phyloP scores from a whole-genome alignment of 1,284 basidiomycete species.

The Cystobasidium pallidum region DNA sequence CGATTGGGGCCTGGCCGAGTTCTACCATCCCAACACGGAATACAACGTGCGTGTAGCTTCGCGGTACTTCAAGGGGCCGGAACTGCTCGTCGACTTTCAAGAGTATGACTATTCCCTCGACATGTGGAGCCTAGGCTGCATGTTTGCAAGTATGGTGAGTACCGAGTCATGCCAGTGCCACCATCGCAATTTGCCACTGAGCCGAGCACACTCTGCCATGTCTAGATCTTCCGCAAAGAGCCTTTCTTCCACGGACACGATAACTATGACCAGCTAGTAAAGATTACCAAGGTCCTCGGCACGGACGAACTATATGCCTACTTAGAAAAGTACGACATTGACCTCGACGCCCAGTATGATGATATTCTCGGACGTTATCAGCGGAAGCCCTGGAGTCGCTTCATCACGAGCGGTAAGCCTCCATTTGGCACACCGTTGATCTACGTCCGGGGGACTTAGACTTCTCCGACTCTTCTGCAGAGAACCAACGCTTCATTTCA shows the following conservation, averaged over 20 bases:
- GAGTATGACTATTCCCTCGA: conserved; percentile 62
- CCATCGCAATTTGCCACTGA: no score
- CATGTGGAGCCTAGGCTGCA: conserved; percentile 98
- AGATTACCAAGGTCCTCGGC: conserved; percentile 95
- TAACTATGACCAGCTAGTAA: conserved; percentile 98
- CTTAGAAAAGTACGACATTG: conserved; percentile 62
- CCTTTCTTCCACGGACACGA: conserved; percentile 99
- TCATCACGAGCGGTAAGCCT: conserved; percentile 65
- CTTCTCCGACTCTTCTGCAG: conserved; percentile 54
- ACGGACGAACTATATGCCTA: conserved; percentile 87
- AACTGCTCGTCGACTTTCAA: conserved; percentile 95
- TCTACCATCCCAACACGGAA: conserved; percentile 96
- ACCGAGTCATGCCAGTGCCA: not conserved
- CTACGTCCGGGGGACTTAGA: not conserved
- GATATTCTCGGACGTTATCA: conserved; percentile 75
- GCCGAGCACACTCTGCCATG: no score
- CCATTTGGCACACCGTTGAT: not conserved
- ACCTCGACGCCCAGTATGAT: conserved; percentile 85
- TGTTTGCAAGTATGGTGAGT: conserved; percentile 97
- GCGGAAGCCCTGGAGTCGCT: conserved; percentile 84
- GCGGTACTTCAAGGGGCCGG: conserved; percentile 97
- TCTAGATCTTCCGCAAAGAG: conserved; percentile 96
- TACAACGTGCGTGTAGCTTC: conserved; percentile 98
- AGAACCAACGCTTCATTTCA: conserved; percentile 96
- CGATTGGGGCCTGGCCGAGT: conserved; percentile 98